These are phyloP conservation scores for Butyriboletus appendiculatus DNA, from an alignment of 1,284 basidiomycete species.

Conservation along the genomic window DNA sequence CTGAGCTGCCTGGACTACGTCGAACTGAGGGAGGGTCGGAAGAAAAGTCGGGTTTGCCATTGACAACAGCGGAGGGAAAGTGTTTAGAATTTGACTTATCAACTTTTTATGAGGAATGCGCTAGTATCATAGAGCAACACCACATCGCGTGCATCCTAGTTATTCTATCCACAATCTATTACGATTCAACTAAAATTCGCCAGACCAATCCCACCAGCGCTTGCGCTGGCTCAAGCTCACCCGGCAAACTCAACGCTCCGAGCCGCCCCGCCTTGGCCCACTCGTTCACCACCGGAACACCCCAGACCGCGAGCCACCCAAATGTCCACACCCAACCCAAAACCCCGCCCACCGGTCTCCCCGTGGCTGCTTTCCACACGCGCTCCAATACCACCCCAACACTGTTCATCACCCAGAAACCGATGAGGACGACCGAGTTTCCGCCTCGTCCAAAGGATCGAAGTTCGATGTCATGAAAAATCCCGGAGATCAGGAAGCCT, in stretches of 20 bases:
- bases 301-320: constrained; percentile 49
- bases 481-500: constrained; percentile 55
- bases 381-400: constrained; percentile 54
- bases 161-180: neutral
- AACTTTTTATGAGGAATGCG: neutral
- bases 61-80: neutral
- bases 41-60: constrained; percentile 31
- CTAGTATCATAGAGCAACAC: neutral
- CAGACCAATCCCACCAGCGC: constrained; percentile 6
- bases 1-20: constrained; percentile 35
- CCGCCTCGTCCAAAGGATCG: constrained; percentile 57
- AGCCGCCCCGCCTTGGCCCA: constrained; percentile 46
- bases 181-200: neutral
- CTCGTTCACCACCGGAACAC: constrained; percentile 46
- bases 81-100: neutral
- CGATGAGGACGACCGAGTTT: constrained; percentile 42
- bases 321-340: constrained; percentile 51
- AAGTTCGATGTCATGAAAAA: constrained; percentile 55
- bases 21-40: constrained; percentile 29
- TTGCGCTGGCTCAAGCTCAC: constrained; percentile 17
- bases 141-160: neutral
- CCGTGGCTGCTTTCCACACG: constrained; percentile 42
- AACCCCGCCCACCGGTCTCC: constrained; percentile 43
- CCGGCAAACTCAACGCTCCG: constrained; percentile 7
- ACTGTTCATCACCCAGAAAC: constrained; percentile 59